Base-by-base conservation (phyloP, 1,139 yeast species). In the Suhomyces panamericanus region DNA sequence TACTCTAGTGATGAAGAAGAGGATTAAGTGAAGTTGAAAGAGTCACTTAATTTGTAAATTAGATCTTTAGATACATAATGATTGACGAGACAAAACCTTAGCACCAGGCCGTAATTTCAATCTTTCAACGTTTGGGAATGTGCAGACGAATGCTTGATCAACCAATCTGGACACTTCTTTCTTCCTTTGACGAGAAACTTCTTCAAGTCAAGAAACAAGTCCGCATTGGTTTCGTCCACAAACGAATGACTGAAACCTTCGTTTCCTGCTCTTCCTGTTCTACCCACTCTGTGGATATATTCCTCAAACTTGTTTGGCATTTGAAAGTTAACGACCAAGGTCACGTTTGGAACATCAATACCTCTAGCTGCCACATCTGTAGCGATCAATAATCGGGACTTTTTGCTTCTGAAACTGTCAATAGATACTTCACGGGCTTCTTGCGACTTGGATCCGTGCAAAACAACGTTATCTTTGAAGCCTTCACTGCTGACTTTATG, bases 281-380 rank as follows among this genome's bases (percentile, higher is more conserved):
- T 85, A 49, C 99, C 99, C 55, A 91, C 86, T 65, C 96, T 83
- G 65, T 93, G 99, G 42, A 91, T 81, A 62, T 91, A 91, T 51
- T 87, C 85, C 13, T 91, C 81, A 31, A 84, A 79, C 36, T 75
- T 73, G 48, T 75, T 78, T 12, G 90, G 70, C 95, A 91, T 86
- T 57, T 91, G 96, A 59, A 77, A 90, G 63, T 93, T 93, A 13
- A 91, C 66, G 7, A 93, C 98, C 36, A 91, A 64, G 0, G 95
- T 80, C 9, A 93, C 96, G 55, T 87, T 79, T 0, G 93, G 86
- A 29, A 93, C 95, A 56, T 81, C 81, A 40, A 93, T 83, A 58
- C 99, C 98, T 70, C 98, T 83, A 3, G 98, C 97, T 52, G 93
- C 96, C 44, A 93, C 97, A 67, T 91, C 96, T 2, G 96, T 88